Evolutionary conservation across 2,329 filamentous ascomycete genomes (phyloP).

Genomic region (Hymenoscyphus albidus): DNA sequence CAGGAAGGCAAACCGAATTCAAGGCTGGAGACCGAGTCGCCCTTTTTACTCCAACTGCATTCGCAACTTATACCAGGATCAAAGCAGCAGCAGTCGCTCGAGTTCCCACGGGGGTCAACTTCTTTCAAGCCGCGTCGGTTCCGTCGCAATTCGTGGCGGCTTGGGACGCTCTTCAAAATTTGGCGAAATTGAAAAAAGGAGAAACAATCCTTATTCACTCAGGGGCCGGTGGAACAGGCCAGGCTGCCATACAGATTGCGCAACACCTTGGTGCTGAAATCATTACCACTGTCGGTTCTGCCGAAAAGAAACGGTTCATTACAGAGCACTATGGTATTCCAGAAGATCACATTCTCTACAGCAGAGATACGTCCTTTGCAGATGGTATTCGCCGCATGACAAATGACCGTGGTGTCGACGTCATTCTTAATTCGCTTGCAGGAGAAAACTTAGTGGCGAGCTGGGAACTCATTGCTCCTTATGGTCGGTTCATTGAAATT

Average conservation of each 20-base stretch:
- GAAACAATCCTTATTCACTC: slow-evolving; percentile 35
- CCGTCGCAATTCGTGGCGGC: slow-evolving; percentile 18
- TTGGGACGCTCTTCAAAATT: slow-evolving; percentile 17
- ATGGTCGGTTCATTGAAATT: too few relatives aligned
- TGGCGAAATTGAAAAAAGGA: slow-evolving; percentile 15
- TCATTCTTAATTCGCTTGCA: too few relatives aligned
- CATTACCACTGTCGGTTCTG: too few relatives aligned
- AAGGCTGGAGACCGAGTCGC: background rate
- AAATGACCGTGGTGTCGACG: too few relatives aligned
- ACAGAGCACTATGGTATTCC: too few relatives aligned
- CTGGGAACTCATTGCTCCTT: too few relatives aligned
- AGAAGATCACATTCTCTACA: too few relatives aligned
- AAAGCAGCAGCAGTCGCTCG: slow-evolving; percentile 14
- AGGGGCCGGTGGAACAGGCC: slow-evolving; percentile 34
- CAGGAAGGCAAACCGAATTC: background rate
- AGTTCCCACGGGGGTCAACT: slow-evolving; percentile 19
- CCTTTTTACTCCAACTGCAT: background rate
- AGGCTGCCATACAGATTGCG: slow-evolving; percentile 34
- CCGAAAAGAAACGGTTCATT: too few relatives aligned
- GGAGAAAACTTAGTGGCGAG: too few relatives aligned
- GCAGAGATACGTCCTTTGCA: too few relatives aligned
- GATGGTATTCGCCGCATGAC: too few relatives aligned
- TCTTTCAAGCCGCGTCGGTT: slow-evolving; percentile 19
- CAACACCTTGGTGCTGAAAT: too few relatives aligned
- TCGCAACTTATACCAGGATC: background rate